Percentiles rank a stretch among this genome's conserved stretches.
These are phyloP conservation scores for Platanthera guangdongensis DNA, from an alignment of 106 monocot species.

Conservation along the genomic window DNA sequence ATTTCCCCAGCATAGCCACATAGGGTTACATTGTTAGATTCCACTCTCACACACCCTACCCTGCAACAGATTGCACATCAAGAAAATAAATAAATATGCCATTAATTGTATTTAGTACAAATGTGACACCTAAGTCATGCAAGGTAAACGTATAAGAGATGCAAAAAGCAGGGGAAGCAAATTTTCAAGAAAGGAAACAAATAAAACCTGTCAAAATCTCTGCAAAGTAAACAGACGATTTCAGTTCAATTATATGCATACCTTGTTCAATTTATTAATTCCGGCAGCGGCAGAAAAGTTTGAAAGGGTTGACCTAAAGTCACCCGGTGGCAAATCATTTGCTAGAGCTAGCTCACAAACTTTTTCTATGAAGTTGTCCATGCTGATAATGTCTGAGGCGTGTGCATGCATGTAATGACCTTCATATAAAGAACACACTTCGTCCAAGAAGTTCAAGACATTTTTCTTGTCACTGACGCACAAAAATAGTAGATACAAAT, in stretches of 20 bases:
- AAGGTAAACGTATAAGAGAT: too few relatives aligned
- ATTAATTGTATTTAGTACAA: too few relatives aligned
- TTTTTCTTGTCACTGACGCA: constrained; percentile 59
- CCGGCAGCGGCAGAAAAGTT: constrained; percentile 27
- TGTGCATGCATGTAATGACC: constrained; percentile 21
- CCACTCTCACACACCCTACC: too few relatives aligned
- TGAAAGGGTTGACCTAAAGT: constrained; percentile 42
- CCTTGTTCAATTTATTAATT: constrained; percentile 55
- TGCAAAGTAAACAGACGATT: not conserved
- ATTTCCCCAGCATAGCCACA: too few relatives aligned
- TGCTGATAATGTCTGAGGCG: constrained; percentile 25
- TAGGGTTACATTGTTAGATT: too few relatives aligned
- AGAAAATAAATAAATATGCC: too few relatives aligned
- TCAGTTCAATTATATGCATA: constrained; percentile 15
- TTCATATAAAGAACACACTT: constrained; percentile 64
- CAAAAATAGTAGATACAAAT: constrained; percentile 10
- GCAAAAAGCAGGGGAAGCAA: not conserved
- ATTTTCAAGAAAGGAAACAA: not conserved
- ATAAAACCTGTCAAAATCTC: not conserved
- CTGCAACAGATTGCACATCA: too few relatives aligned
- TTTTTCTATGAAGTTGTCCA: constrained; percentile 36
- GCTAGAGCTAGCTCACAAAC: constrained; percentile 62
- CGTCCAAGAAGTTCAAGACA: constrained; percentile 66
- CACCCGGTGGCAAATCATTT: constrained; percentile 49
- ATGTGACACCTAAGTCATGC: too few relatives aligned